Evolutionary conservation across 2,329 filamentous ascomycete genomes (phyloP), one percentile per base, ranked within the genome.

Genomic region (Neonectria coccinea): DNA sequence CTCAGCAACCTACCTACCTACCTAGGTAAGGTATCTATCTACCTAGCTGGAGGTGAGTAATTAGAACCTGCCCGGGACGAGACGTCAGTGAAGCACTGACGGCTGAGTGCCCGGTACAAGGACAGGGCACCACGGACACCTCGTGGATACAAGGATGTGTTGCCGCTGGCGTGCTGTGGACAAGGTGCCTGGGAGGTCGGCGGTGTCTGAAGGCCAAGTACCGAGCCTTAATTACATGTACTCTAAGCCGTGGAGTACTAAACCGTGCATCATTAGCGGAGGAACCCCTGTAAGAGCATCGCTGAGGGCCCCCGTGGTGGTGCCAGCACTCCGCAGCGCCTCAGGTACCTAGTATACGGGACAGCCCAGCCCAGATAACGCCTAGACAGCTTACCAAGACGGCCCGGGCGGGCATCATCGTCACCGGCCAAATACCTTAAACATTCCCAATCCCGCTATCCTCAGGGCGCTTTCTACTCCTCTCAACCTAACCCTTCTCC

Each of bases 101-200:
- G 5, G 29, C 22, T 11, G 10, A 20, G 47, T 31, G 29, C 27
- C 16, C 16, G 41, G 57, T 64, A 62, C 62, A 64, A 58, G 56
- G 44, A 44, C 52, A 56, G 47, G 47, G 58, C 44, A 54, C 54
- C 59, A 56, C 22, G 62, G 59, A 41, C 69, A 67, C 68, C 64
- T 68, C 51, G 39, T 27, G 44, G 33, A 33, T 41, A 53, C 67
- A 65, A 69, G 68, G 68, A 59, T 70, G 55, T 50, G 33, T 44
- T 31, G 60, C 62, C 41, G 22, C 11, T 25, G 59, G 47, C 58
- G 63, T 63, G 68, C 66, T 69, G 67, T 67, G 57, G 47, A 67
- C 45, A 63, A 68, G 68, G 66, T 69, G 66, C 44, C 66, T 47
- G 58, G 55, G 66, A 70, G 63, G 68, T 70, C 62, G 65, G 63